Percentiles rank a stretch among this genome's conserved stretches.
These are phyloP conservation scores for Candida easanensis DNA, from an alignment of 805 yeast species.

Conservation along the genomic window DNA sequence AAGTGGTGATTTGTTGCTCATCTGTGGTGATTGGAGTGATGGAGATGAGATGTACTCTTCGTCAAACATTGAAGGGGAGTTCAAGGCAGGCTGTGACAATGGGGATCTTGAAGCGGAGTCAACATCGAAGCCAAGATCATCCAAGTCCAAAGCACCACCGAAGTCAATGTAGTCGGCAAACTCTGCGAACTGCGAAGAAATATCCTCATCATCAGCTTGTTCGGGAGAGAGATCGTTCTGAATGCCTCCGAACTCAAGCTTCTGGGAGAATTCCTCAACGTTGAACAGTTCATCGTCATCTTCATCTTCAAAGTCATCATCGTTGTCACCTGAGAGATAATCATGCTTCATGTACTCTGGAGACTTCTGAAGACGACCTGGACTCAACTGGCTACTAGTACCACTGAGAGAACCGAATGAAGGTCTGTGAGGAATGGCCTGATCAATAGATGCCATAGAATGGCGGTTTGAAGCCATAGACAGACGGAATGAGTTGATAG, in stretches of 20 bases:
- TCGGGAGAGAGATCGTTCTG: slow-evolving; percentile 8
- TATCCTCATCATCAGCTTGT: slow-evolving; percentile 16
- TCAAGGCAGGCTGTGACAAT: slow-evolving; percentile 19
- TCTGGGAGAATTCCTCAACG: slow-evolving; percentile 27
- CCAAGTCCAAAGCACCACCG: slow-evolving; percentile 40
- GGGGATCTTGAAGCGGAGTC: slow-evolving; percentile 8
- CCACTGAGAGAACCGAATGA: slow-evolving; percentile 13
- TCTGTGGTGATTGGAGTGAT: slow-evolving; percentile 9
- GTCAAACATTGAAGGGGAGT: slow-evolving; percentile 4
- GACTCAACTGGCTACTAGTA: slow-evolving; percentile 15
- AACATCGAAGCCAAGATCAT: slow-evolving; percentile 24
- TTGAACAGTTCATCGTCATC: slow-evolving; percentile 25
- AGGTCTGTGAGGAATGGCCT: slow-evolving; percentile 7
- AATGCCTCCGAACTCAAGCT: slow-evolving; percentile 19
- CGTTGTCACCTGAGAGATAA: slow-evolving; percentile 8
- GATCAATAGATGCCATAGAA: slow-evolving; percentile 18
- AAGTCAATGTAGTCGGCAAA: slow-evolving; percentile 45
- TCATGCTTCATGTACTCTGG: slow-evolving; percentile 36
- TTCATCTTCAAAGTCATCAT: slow-evolving; percentile 20
- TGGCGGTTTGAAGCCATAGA: slow-evolving; percentile 3
- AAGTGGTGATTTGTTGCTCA: slow-evolving; percentile 14
- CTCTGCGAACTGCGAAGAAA: slow-evolving; percentile 40
- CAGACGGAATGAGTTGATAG: slow-evolving; percentile 28
- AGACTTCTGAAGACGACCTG: slow-evolving; percentile 9
- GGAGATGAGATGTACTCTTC: slow-evolving; percentile 3